Evolutionary conservation across 1,139 yeast genomes (phyloP).

Genomic region (Candida pseudoviswanathii): DNA sequence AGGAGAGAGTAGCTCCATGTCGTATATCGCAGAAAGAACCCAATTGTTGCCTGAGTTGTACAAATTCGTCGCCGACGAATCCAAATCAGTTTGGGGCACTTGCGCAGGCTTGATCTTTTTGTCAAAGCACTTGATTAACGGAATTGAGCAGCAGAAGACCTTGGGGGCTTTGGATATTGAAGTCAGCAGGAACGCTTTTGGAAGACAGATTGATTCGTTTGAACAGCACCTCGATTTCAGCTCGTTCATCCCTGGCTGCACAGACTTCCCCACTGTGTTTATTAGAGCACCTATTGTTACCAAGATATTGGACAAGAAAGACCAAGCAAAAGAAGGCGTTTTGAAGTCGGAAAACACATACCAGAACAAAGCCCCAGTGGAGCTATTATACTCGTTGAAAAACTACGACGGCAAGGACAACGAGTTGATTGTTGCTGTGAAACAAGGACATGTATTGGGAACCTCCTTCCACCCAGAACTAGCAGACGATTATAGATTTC

Average conservation of each 20-base stretch:
- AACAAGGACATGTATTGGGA: slow-evolving; percentile 68
- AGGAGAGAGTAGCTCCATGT: slow-evolving; percentile 81
- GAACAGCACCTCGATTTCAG: slow-evolving; percentile 50
- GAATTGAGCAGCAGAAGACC: slow-evolving; percentile 57
- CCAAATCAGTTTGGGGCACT: slow-evolving; percentile 78
- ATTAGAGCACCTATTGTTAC: slow-evolving; percentile 80
- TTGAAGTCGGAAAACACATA: slow-evolving; percentile 30
- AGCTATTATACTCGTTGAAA: slow-evolving; percentile 42
- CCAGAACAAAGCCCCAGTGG: slow-evolving; percentile 33
- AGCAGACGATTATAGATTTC: slow-evolving; percentile 66
- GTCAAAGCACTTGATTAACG: slow-evolving; percentile 57
- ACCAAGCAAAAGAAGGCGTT: slow-evolving; percentile 16
- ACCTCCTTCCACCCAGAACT: slow-evolving; percentile 86
- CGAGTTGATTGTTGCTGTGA: slow-evolving; percentile 67
- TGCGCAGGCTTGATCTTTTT: slow-evolving; percentile 82
- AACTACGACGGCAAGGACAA: slow-evolving; percentile 20
- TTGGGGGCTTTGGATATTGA: slow-evolving; percentile 68
- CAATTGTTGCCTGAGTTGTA: slow-evolving; percentile 58
- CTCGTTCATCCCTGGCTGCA: slow-evolving; percentile 42
- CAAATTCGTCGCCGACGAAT: slow-evolving; percentile 47
- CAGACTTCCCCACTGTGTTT: slow-evolving; percentile 60
- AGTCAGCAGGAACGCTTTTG: slow-evolving; percentile 76
- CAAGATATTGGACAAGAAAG: slow-evolving; percentile 25
- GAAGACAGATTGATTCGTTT: slow-evolving; percentile 75
- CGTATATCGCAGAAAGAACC: slow-evolving; percentile 69